Evolutionary conservation across 495 filamentous ascomycete species (phyloP), one percentile per base, ranked within the genome.

Genomic region (Xylaria flabelliformis): DNA sequence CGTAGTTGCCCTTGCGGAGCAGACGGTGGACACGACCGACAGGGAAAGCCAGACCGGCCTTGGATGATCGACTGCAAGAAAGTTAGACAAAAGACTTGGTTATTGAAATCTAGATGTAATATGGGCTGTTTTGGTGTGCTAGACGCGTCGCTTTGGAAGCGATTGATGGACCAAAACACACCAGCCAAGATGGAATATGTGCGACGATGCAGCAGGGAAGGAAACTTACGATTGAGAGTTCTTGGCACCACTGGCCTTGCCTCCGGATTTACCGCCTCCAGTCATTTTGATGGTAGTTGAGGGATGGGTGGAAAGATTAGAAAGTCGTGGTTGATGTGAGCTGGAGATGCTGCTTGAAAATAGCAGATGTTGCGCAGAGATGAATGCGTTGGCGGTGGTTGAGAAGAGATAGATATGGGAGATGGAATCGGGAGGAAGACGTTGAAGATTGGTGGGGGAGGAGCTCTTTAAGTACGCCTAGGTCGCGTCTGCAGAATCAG

Each of bases 11-110:
- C 90, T 99, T 99, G 86, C 96, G 91, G 82, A 99, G 90, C 73
- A 99, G 93, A 93, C 96, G 95, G 87, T 99, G 96, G 77, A 99
- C 96, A 97, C 96, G 96, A 83, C 96, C 96, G 82, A 99, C 96
- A 76, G 96, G 96, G 90, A 99, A 99, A 77, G 96, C 96, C 79
- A 99, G 92, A 90, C 96, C 96, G 71, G 96, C 96, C 91, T 99
- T 99, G 81, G 96, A 97, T 67, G 96, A 99, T 86, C 96, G 97
- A 72, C 96, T 98, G 76, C 24, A 24, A n/a, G 3, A 51, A 55
- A 34, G 70, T 67, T 55, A 70, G 50, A 64, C 1, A 59, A 17
- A 50, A 7, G 12, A 10, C 15, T 5, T 0, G 21, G 21, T 4
- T 34, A 7, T 58, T 42, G 19, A 39, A 24, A 36, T 5, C 32